Evolutionary conservation across 1,139 yeast genomes (phyloP).

Genomic region (Geotrichum candidum): DNA sequence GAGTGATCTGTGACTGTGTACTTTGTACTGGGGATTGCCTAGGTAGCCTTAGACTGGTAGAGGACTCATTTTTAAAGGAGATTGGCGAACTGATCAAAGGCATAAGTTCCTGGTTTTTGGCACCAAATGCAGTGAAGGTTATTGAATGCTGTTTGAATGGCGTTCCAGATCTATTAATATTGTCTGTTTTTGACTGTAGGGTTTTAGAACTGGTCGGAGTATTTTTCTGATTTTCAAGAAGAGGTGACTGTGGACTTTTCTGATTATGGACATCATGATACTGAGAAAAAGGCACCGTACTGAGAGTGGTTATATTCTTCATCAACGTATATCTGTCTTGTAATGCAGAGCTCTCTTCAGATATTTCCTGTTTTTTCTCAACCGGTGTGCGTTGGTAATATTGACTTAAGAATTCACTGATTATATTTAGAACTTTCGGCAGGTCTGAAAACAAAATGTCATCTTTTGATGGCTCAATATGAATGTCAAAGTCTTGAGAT

Average conservation of each 20-base stretch:
- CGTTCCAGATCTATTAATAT: background rate
- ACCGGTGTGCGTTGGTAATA: background rate
- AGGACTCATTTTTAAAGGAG: background rate
- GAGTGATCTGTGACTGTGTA: background rate
- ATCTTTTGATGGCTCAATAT: slow-evolving; percentile 44
- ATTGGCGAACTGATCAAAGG: background rate
- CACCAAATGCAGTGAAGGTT: background rate
- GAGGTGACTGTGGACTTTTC: background rate
- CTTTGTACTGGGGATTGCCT: background rate
- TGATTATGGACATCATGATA: background rate
- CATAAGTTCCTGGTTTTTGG: background rate
- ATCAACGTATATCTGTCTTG: background rate
- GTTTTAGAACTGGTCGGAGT: background rate
- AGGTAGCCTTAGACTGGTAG: background rate
- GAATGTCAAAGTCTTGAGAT: slow-evolving; percentile 34
- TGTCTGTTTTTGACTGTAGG: background rate
- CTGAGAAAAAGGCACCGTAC: background rate
- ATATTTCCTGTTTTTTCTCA: background rate
- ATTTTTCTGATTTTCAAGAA: background rate
- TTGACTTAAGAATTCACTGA: slow-evolving; percentile 19
- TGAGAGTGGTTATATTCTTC: background rate
- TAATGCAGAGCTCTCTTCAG: background rate
- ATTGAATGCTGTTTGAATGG: background rate
- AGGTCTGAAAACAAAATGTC: slow-evolving; percentile 35
- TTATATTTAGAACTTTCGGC: slow-evolving; percentile 18